Percentiles rank a stretch among this genome's conserved stretches.
phyloP scores from a whole-genome alignment of 768 basidiomycete species.

The Guyanaporus albipodus region DNA sequence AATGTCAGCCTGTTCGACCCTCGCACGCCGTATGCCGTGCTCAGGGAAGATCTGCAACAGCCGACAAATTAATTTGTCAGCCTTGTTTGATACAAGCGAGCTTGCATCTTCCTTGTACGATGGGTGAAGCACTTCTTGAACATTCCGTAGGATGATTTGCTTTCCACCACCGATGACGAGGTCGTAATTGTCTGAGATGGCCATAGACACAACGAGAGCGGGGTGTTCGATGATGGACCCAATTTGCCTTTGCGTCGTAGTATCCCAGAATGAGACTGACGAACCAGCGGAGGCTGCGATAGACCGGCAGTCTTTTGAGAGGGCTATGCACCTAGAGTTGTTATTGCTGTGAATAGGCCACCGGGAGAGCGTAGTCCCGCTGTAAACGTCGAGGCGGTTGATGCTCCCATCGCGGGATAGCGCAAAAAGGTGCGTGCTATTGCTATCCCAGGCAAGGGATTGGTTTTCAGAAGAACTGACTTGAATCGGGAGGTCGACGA shows the following conservation, averaged over 20 bases:
- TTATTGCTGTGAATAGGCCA: slow-evolving; percentile 1
- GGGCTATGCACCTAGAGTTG: slow-evolving; percentile 1
- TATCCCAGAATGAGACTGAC: slow-evolving; percentile 12
- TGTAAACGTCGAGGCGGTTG: slow-evolving; percentile 1
- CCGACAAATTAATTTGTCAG: not conserved
- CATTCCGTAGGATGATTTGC: not conserved
- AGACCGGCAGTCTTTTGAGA: not conserved
- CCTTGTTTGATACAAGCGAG: not conserved
- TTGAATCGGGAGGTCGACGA: slow-evolving; percentile 1
- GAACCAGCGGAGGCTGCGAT: slow-evolving; percentile 6
- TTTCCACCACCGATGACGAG: slow-evolving; percentile 4
- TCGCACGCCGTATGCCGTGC: not conserved
- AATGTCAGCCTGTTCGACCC: not conserved
- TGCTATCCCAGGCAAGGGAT: slow-evolving; percentile 6
- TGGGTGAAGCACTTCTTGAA: not conserved
- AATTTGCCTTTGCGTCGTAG: not conserved
- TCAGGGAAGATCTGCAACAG: not conserved
- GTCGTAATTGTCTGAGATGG: slow-evolving; percentile 2
- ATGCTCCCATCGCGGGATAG: not conserved
- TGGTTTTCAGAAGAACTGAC: slow-evolving; percentile 5
- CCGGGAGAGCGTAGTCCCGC: not conserved
- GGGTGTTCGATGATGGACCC: slow-evolving; percentile 7
- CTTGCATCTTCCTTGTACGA: not conserved
- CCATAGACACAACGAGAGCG: not conserved
- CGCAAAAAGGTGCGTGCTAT: slow-evolving; percentile 8